phyloP scores from a whole-genome alignment of 1,284 basidiomycete genomes.

The Moniliella sp. region DNA sequence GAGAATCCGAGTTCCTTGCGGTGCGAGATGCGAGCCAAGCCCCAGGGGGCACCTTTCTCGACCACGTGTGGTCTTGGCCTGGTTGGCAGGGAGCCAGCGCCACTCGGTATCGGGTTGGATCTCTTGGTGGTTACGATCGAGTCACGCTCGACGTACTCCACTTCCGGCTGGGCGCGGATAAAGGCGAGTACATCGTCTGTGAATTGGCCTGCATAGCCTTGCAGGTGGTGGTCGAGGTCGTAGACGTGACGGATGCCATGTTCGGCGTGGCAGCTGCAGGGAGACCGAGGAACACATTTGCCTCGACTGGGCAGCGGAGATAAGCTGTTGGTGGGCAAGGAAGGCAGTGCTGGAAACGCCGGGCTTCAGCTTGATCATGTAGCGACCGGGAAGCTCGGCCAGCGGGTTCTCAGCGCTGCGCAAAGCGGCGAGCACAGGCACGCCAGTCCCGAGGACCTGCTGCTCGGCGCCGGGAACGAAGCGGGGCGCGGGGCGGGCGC shows the following conservation, averaged over 20 bases:
- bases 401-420: too few relatives aligned
- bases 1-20: constrained; percentile 53
- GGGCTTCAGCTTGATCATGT: constrained; percentile 30
- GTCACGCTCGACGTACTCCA: constrained; percentile 77
- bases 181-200: constrained; percentile 50
- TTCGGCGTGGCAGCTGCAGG: too few relatives aligned
- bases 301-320: too few relatives aligned
- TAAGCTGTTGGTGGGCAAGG: constrained; percentile 14
- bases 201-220: constrained; percentile 71
- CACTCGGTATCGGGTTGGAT: constrained; percentile 12
- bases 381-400: too few relatives aligned
- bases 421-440: too few relatives aligned
- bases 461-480: too few relatives aligned
- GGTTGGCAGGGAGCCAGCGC: too few relatives aligned
- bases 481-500: too few relatives aligned
- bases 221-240: constrained; percentile 36
- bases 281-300: too few relatives aligned
- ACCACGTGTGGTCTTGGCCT: background rate
- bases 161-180: constrained; percentile 67
- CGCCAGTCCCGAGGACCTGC: too few relatives aligned
- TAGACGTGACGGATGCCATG: too few relatives aligned
- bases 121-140: constrained; percentile 25
- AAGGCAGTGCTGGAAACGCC: constrained; percentile 17
- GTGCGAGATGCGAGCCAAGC: constrained; percentile 85
- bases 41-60: constrained; percentile 38